Base-by-base conservation (phyloP, 192 early-diverging fungal species). In the Diversispora epigaea region DNA sequence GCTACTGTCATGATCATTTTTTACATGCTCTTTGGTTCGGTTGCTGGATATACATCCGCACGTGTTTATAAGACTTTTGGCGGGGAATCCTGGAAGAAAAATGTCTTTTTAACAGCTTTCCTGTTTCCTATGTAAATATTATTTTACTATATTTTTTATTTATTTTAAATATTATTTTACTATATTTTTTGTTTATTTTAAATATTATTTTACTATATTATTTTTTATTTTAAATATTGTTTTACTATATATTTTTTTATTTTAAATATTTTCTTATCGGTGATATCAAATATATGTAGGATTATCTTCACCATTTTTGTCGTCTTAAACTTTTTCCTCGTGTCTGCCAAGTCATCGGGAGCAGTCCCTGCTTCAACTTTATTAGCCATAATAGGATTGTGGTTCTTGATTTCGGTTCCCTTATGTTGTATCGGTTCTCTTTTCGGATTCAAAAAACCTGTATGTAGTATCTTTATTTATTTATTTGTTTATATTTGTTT, bases 51-150 rank as follows among this genome's bases (percentile, higher is more conserved):
- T 78, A 85, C 91, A 56, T 94, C 96, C 6, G 93, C 96, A 3
- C 87, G 95, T 57, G 64, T 92, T 41, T 99, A 98, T 82, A 96
- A 97, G 79, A 94, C 96, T 89, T 92, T 93, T 80, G 93, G 92
- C 10, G 97, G 97, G 21, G 91, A 92, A 55, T 81, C 87, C n/a
- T 94, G 94, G 89, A 93, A 91, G 77, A 80, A 83, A 55, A 98
- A 95, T 69, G 90, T 97, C 21, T 72, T 93, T 40, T 78, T 94
- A 8, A 93, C 93, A 5, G 90, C 92, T 5, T 84, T 93, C 45
- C 85, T 98, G 73, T 87, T 99, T 50, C 97, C 86, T 10, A 84
- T 84, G 88, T 93, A 85, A 86, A 78, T 61, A 62, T n/a, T 11
- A 58, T 8, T 10, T 68, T 56, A 12, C n/a, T 40, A 22, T 17